Evolutionary conservation across 441 rosid species (phyloP).

Genomic region (Adansonia madagascariensis): DNA sequence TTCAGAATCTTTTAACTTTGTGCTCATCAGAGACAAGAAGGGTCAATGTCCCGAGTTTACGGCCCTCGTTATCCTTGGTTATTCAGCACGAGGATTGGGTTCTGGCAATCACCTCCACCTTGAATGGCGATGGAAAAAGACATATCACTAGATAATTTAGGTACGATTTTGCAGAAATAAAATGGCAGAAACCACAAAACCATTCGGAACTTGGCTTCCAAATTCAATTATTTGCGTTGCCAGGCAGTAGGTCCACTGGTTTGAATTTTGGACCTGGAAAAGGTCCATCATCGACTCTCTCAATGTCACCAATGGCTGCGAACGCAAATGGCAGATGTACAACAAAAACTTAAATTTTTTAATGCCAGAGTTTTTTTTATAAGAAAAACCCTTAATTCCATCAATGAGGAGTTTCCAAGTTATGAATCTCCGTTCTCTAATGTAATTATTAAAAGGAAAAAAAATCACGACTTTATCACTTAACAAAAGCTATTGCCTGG

Average conservation of each 20-base stretch:
- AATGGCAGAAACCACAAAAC: conserved; percentile 15
- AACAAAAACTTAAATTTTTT: too few relatives aligned
- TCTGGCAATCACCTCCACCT: conserved; percentile 10
- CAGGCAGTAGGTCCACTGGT: conserved; percentile 32
- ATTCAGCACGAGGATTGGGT: neutral
- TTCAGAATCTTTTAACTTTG: neutral
- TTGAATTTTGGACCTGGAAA: conserved; percentile 30
- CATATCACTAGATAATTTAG: neutral
- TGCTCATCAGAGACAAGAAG: too few relatives aligned
- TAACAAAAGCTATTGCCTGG: neutral
- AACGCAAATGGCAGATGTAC: neutral
- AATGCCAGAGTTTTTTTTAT: too few relatives aligned
- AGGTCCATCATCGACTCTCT: neutral
- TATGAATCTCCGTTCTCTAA: neutral
- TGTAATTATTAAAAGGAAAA: neutral
- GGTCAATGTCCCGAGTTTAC: neutral
- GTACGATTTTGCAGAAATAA: conserved; percentile 22
- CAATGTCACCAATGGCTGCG: neutral
- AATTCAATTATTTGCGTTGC: conserved; percentile 30
- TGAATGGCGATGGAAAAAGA: conserved; percentile 28
- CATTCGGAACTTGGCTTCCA: conserved; percentile 21
- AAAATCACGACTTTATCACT: neutral
- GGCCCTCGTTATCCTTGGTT: conserved; percentile 2
- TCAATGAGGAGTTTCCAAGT: neutral
- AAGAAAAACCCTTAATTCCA: too few relatives aligned